A percentile compares a stretch with the other conserved stretches of the same genome.
Evolutionary conservation across 164 flowering plant species (phyloP).

Genomic region (Aristolochia californica): DNA sequence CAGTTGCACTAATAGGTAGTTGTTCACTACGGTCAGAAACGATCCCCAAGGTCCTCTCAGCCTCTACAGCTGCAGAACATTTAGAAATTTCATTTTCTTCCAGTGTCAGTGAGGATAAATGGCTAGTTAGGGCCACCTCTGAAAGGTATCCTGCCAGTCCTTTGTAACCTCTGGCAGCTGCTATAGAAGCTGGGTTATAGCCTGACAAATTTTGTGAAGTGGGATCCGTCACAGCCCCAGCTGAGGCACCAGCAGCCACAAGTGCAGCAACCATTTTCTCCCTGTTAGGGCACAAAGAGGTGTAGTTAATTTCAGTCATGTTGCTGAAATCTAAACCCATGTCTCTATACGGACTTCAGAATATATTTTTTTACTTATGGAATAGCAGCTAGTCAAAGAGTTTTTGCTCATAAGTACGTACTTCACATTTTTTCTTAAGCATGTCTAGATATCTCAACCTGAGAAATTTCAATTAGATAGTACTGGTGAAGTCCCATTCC

Average conservation of each 20-base stretch:
- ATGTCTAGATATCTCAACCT: too few species aligned
- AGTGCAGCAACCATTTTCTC: constrained; percentile 95
- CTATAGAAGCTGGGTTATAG: constrained; percentile 69
- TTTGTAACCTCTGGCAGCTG: constrained; percentile 59
- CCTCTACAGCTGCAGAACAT: constrained; percentile 63
- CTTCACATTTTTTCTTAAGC: too few species aligned
- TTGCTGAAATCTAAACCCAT: too few species aligned
- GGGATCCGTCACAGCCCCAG: constrained; percentile 93
- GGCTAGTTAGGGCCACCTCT: constrained; percentile 75
- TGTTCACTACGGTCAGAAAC: constrained; percentile 22
- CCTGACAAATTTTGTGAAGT: constrained; percentile 60
- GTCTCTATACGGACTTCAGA: too few species aligned
- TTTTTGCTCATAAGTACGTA: too few species aligned
- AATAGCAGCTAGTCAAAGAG: too few species aligned
- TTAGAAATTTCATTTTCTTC: constrained; percentile 73
- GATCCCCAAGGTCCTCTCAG: constrained; percentile 55
- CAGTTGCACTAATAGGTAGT: constrained; percentile 15
- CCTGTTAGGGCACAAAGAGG: constrained; percentile 26
- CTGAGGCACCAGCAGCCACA: constrained; percentile 79
- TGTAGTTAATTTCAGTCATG: background rate
- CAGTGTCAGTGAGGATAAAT: constrained; percentile 70
- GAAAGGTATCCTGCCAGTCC: constrained; percentile 98
- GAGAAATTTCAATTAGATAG: too few species aligned
- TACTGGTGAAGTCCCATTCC: too few species aligned
- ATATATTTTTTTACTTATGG: too few species aligned